Conservation (phyloP, 2,329 filamentous ascomycete genomes). For the Diaporthe citrichinensis region DNA sequence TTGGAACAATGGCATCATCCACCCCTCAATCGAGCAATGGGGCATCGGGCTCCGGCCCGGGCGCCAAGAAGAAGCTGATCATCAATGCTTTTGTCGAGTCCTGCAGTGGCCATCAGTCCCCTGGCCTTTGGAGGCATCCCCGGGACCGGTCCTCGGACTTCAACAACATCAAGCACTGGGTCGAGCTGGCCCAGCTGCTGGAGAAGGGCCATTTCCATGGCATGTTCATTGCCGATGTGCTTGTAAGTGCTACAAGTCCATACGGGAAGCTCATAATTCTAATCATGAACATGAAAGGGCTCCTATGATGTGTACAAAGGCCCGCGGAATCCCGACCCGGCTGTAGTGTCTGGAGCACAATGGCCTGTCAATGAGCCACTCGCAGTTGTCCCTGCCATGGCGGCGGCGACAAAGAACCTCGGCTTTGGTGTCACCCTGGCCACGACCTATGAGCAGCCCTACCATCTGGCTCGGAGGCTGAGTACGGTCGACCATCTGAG, state of each 20-base stretch:
- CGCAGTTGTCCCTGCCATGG: constrained; percentile 76
- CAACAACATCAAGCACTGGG: constrained; percentile 50
- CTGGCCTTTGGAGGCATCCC: constrained; percentile 42
- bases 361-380: constrained; percentile 81
- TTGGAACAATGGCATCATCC: constrained; percentile 37
- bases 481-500: constrained; percentile 79
- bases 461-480: constrained; percentile 75
- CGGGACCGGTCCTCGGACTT: constrained; percentile 43
- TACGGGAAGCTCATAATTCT: not conserved
- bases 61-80: constrained; percentile 55
- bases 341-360: constrained; percentile 74
- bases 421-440: constrained; percentile 79
- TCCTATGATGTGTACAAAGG: constrained; percentile 80
- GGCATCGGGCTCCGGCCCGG: not conserved
- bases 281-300: constrained; percentile 50
- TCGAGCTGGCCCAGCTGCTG: constrained; percentile 53
- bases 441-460: constrained; percentile 80
- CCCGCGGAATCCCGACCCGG: constrained; percentile 69
- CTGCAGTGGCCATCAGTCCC: constrained; percentile 39
- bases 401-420: constrained; percentile 76
- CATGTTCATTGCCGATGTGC: constrained; percentile 57
- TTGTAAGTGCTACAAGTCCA: constrained; percentile 14
- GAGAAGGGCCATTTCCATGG: constrained; percentile 56
- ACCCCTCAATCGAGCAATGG: not conserved
- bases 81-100: constrained; percentile 58